A percentile compares a stretch with the other conserved stretches of the same genome.
Evolutionary conservation across 1,284 basidiomycete species (phyloP).

Genomic region (Coriolopsis trogii): DNA sequence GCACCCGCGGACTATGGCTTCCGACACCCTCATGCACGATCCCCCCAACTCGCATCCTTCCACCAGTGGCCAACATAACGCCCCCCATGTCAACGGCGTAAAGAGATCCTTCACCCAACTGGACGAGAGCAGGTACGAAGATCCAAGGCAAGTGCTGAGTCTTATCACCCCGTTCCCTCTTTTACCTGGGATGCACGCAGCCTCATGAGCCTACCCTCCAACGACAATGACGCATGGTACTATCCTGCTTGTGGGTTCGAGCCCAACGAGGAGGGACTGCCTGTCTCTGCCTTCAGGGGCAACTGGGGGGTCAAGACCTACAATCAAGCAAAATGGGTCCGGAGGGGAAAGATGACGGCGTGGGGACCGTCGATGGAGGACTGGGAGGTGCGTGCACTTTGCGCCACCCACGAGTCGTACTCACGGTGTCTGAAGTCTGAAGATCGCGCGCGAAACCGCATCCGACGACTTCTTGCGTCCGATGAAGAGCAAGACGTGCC

Average conservation of each 20-base stretch:
- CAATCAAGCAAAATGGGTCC: slow-evolving; percentile 73
- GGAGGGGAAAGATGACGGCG: slow-evolving; percentile 72
- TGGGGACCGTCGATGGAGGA: slow-evolving; percentile 83
- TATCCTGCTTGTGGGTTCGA: slow-evolving; percentile 71
- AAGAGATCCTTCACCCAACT: slow-evolving; percentile 31
- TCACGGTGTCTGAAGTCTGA: slow-evolving; percentile 54
- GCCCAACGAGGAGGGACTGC: slow-evolving; percentile 53
- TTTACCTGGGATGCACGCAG: slow-evolving; percentile 18
- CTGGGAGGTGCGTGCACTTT: slow-evolving; percentile 65
- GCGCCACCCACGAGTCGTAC: neutral
- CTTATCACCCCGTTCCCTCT: neutral
- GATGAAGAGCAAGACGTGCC: slow-evolving; percentile 43
- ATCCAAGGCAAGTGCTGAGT: slow-evolving; percentile 27
- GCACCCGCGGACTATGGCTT: slow-evolving; percentile 9
- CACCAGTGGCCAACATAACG: slow-evolving; percentile 32
- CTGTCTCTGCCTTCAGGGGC: slow-evolving; percentile 48
- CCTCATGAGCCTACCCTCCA: slow-evolving; percentile 48
- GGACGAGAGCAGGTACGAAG: slow-evolving; percentile 35
- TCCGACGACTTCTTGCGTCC: slow-evolving; percentile 61
- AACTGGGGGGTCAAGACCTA: slow-evolving; percentile 81
- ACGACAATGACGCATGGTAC: slow-evolving; percentile 77
- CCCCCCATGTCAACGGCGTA: slow-evolving; percentile 23
- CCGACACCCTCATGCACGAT: slow-evolving; percentile 20
- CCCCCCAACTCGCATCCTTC: slow-evolving; percentile 33
- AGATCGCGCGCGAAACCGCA: slow-evolving; percentile 77